phyloP scores from a whole-genome alignment of 2,329 filamentous ascomycete species.

The Penicillium sp. region DNA sequence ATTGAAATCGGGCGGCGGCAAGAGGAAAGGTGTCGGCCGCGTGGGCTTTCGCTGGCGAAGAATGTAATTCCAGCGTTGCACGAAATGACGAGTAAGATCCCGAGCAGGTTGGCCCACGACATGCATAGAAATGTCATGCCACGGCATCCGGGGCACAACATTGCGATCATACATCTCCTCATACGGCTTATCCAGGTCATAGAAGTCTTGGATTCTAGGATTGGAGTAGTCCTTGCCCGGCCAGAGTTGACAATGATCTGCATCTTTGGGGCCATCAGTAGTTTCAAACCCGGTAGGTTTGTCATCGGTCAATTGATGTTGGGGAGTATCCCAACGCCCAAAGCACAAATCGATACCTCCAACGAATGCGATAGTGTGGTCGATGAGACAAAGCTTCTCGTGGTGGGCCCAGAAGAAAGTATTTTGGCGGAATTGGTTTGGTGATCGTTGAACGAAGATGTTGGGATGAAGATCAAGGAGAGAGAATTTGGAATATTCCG shows the following conservation, averaged over 20 bases:
- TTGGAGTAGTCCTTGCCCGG: constrained; percentile 99
- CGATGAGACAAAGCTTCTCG: constrained; percentile 95
- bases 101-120: constrained; percentile 92
- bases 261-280: constrained; percentile 70
- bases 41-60: constrained; percentile 89
- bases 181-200: constrained; percentile 86
- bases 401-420: constrained; percentile 99
- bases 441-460: constrained; percentile 91
- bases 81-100: constrained; percentile 91
- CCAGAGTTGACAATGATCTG: constrained; percentile 93
- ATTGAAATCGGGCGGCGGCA: constrained; percentile 90
- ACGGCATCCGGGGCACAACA: constrained; percentile 89
- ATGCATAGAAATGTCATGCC: constrained; percentile 98
- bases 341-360: constrained; percentile 96
- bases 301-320: constrained; percentile 86
- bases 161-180: constrained; percentile 98
- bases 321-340: constrained; percentile 93
- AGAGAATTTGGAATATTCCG: constrained; percentile 96
- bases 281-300: constrained; percentile 92
- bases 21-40: constrained; percentile 84
- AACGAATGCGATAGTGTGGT: constrained; percentile 92
- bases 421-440: constrained; percentile 97
- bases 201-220: constrained; percentile 92
- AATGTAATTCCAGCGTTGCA: constrained; percentile 97
- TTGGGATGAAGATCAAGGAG: constrained; percentile 93